Conservation (phyloP, 768 basidiomycete genomes). For the Lentinula sp. region DNA sequence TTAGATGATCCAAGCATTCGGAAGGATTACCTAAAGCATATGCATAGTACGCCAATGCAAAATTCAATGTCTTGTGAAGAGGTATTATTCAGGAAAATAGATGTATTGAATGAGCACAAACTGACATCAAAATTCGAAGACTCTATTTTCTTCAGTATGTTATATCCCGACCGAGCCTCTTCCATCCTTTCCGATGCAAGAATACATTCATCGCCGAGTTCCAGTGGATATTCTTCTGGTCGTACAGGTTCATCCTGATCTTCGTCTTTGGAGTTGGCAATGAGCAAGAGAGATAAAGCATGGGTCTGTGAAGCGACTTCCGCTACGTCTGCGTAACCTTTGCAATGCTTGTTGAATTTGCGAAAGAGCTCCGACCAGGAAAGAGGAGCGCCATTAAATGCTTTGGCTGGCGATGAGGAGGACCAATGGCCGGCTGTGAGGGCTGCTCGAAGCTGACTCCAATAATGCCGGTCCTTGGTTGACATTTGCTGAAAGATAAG, state of each 20-base stretch:
- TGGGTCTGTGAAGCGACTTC: slow-evolving; percentile 68
- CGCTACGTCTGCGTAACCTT: slow-evolving; percentile 51
- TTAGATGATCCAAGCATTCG: slow-evolving; percentile 57
- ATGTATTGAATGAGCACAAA: slow-evolving; percentile 12
- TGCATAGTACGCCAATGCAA: slow-evolving; percentile 73
- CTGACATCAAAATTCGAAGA: slow-evolving; percentile 54
- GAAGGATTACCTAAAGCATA: slow-evolving; percentile 67
- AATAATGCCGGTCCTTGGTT: slow-evolving; percentile 70
- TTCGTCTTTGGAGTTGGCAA: slow-evolving; percentile 42
- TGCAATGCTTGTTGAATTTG: slow-evolving; percentile 84
- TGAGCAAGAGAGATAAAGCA: slow-evolving; percentile 51
- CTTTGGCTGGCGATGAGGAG: slow-evolving; percentile 51
- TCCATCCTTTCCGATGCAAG: slow-evolving; percentile 48
- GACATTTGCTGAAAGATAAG: background rate
- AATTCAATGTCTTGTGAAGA: slow-evolving; percentile 49
- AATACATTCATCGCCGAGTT: slow-evolving; percentile 52
- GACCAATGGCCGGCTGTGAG: slow-evolving; percentile 76
- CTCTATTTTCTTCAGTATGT: slow-evolving; percentile 43
- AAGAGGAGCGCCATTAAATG: slow-evolving; percentile 44
- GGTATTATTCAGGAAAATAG: background rate
- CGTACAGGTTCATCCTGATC: slow-evolving; percentile 43
- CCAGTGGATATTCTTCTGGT: slow-evolving; percentile 30
- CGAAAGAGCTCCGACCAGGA: slow-evolving; percentile 77
- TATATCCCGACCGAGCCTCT: slow-evolving; percentile 53
- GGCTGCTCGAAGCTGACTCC: slow-evolving; percentile 64